These are phyloP conservation scores for Podaxis sp. DNA, from an alignment of 768 basidiomycete species.

Conservation along the genomic window DNA sequence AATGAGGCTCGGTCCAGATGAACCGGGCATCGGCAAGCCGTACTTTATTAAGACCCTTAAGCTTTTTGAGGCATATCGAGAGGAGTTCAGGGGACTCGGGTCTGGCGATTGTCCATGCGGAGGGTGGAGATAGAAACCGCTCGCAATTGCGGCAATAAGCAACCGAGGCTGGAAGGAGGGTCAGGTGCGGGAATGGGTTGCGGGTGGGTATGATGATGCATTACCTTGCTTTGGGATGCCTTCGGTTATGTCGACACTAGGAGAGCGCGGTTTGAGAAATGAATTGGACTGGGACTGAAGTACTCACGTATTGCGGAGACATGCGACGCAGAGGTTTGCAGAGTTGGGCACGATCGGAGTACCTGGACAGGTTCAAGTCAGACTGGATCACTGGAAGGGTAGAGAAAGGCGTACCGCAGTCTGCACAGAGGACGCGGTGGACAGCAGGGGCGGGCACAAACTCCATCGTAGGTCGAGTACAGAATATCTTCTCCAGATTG, in stretches of 20 bases:
- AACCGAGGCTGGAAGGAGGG: slow-evolving; percentile 61
- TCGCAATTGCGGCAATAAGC: slow-evolving; percentile 97
- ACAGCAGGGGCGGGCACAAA: slow-evolving; percentile 73
- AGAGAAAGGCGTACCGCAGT: slow-evolving; percentile 61
- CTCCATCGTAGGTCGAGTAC: slow-evolving; percentile 53
- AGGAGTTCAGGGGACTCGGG: slow-evolving; percentile 93
- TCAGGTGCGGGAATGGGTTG: not conserved
- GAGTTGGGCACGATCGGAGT: slow-evolving; percentile 89
- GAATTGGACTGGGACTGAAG: not conserved
- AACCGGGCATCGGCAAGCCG: slow-evolving; percentile 98
- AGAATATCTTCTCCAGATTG: not conserved
- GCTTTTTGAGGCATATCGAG: slow-evolving; percentile 91
- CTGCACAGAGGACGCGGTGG: slow-evolving; percentile 84
- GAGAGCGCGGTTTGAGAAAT: slow-evolving; percentile 1
- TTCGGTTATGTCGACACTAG: slow-evolving; percentile 94
- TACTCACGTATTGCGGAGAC: slow-evolving; percentile 84
- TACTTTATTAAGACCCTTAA: slow-evolving; percentile 92
- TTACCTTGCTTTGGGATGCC: slow-evolving; percentile 93
- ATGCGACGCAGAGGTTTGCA: slow-evolving; percentile 88
- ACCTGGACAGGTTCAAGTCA: slow-evolving; percentile 38
- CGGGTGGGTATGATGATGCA: slow-evolving; percentile 16
- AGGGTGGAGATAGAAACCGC: slow-evolving; percentile 89
- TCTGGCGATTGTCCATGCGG: slow-evolving; percentile 72
- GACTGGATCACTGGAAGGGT: not conserved
- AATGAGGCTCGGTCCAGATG: slow-evolving; percentile 99